Percentiles rank a stretch among this genome's conserved stretches.
phyloP scores from a whole-genome alignment of 306 rosid species.

The Fagus crenata region DNA sequence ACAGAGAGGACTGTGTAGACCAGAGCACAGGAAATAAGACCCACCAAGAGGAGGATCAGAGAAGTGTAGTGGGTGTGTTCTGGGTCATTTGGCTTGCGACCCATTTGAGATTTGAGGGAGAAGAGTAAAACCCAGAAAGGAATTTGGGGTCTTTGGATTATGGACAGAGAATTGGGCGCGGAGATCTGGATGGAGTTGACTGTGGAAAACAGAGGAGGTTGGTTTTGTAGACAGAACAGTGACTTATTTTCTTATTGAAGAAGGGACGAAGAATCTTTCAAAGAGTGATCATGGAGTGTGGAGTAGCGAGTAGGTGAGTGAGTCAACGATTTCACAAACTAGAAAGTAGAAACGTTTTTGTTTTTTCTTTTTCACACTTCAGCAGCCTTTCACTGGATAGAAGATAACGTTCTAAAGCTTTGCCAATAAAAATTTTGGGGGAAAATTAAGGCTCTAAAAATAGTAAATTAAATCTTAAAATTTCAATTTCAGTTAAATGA shows the following conservation, averaged over 20 bases:
- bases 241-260: neutral
- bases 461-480: no score
- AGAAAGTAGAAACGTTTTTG: no score
- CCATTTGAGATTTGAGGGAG: conserved; percentile 49
- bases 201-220: neutral
- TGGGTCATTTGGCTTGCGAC: conserved; percentile 57
- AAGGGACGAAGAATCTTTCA: neutral
- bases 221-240: neutral
- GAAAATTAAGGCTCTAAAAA: no score
- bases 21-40: conserved; percentile 55
- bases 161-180: neutral
- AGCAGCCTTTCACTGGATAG: neutral
- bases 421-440: no score
- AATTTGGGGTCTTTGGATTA: conserved; percentile 23
- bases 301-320: neutral
- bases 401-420: no score
- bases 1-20: conserved; percentile 59
- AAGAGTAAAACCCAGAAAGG: conserved; percentile 36
- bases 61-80: conserved; percentile 39
- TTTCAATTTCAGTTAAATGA: no score
- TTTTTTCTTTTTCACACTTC: neutral
- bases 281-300: neutral
- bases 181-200: conserved; percentile 48
- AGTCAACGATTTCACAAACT: neutral
- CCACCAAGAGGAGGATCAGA: conserved; percentile 42